Conservation (phyloP, 2,329 filamentous ascomycete genomes). For the Chrysoporthe deuterocubensis region DNA sequence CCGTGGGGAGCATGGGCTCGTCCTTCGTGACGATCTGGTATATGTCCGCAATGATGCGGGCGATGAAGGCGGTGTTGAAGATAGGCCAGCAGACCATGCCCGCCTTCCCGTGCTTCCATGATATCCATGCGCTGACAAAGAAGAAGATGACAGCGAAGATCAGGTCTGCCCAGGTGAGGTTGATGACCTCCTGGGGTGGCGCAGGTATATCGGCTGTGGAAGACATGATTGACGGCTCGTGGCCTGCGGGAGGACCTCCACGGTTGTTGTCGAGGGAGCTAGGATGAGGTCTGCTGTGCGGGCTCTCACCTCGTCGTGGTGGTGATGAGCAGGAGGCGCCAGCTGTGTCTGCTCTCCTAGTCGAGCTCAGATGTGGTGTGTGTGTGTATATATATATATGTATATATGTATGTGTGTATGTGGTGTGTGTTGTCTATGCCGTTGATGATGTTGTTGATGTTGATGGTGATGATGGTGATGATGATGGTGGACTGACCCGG, state of each 20-base stretch:
- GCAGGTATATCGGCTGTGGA: background rate
- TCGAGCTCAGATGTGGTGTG: too few species aligned
- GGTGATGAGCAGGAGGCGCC: too few species aligned
- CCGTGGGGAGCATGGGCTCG: slow-evolving; percentile 32
- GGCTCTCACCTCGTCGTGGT: too few species aligned
- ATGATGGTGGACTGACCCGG: too few species aligned
- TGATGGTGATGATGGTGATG: too few species aligned
- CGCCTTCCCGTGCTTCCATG: slow-evolving; percentile 36
- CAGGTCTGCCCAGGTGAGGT: slow-evolving; percentile 33
- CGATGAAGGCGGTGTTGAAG: slow-evolving; percentile 33
- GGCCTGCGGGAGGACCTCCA: background rate
- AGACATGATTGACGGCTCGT: background rate
- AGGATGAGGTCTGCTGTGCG: too few species aligned
- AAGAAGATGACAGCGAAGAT: slow-evolving; percentile 32
- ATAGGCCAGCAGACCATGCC: slow-evolving; percentile 39
- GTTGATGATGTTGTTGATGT: too few species aligned
- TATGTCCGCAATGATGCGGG: slow-evolving; percentile 34
- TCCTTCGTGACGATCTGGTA: slow-evolving; percentile 33
- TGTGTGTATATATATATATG: too few species aligned
- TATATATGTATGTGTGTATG: too few species aligned
- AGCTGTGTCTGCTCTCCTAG: too few species aligned
- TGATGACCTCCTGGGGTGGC: slow-evolving; percentile 16
- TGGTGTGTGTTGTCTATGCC: too few species aligned
- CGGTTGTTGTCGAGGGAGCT: too few species aligned
- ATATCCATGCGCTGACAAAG: slow-evolving; percentile 30